Conservation (phyloP, 352 stramenopile species). For the Phytophthora pseudosyringae region DNA sequence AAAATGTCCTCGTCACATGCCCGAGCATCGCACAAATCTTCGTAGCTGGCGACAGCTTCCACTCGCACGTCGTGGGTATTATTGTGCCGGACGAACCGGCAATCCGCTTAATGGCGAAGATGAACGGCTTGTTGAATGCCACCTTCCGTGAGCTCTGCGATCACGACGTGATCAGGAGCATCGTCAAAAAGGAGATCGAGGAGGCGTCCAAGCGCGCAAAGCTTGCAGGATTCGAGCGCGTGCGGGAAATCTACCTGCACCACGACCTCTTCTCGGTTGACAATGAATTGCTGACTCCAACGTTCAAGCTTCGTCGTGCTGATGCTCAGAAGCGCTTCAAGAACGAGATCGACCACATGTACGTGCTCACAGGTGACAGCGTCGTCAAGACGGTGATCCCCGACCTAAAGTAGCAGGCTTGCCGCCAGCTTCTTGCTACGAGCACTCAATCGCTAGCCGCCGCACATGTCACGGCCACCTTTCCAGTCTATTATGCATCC, state of each 20-base stretch:
- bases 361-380: constrained; percentile 62
- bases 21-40: constrained; percentile 95
- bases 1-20: constrained; percentile 93
- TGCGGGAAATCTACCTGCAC: constrained; percentile 92
- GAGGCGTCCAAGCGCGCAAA: constrained; percentile 55
- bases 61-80: constrained; percentile 95
- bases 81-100: constrained; percentile 84
- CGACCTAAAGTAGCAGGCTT: constrained; percentile 18
- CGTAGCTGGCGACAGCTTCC: constrained; percentile 96
- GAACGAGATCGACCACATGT: constrained; percentile 75
- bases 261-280: constrained; percentile 92
- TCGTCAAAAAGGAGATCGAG: constrained; percentile 61
- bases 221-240: constrained; percentile 94
- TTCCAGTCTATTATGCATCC: constrained; percentile 30
- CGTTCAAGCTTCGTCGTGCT: constrained; percentile 95
- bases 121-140: constrained; percentile 34
- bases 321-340: constrained; percentile 71
- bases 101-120: constrained; percentile 43
- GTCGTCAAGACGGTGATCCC: constrained; percentile 43
- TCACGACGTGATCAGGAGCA: constrained; percentile 47
- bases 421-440: background rate
- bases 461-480: background rate
- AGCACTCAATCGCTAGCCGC: background rate
- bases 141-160: constrained; percentile 62
- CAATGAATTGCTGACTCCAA: constrained; percentile 96